Conservation (phyloP, 2,329 filamentous ascomycete species). For the Beauveria pseudobassiana region DNA sequence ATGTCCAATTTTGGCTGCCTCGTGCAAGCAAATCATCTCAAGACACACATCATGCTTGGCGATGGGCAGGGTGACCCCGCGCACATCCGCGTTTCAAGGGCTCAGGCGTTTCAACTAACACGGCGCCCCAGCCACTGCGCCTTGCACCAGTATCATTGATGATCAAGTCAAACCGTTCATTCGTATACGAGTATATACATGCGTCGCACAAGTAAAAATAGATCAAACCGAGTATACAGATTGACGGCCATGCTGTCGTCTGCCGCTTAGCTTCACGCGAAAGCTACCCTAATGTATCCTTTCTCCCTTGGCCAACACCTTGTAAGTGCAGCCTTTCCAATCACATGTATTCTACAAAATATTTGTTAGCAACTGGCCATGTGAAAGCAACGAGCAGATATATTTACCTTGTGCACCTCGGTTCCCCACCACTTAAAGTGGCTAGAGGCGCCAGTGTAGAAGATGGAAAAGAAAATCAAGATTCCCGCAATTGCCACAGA, state of each 20-base stretch:
- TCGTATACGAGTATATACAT: background rate
- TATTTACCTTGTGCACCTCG: conserved; percentile 15
- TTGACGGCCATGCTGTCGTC: background rate
- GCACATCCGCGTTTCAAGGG: conserved; percentile 5
- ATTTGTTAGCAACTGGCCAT: background rate
- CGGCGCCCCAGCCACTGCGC: background rate
- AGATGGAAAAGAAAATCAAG: conserved; percentile 27
- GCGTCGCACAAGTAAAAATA: background rate
- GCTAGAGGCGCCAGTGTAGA: conserved; percentile 22
- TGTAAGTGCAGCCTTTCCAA: conserved; percentile 19
- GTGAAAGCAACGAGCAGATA: no score
- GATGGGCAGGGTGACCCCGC: background rate
- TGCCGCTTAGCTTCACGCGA: background rate
- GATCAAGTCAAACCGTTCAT: background rate
- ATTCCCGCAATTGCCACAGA: conserved; percentile 25
- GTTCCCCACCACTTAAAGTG: conserved; percentile 26
- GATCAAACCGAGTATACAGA: background rate
- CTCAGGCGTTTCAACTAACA: background rate
- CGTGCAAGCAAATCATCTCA: background rate
- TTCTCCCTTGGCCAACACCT: background rate
- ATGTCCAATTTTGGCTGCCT: background rate
- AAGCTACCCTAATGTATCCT: background rate
- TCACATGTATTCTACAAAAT: conserved; percentile 17
- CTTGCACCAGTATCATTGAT: background rate
- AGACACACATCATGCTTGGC: background rate